phyloP scores from a whole-genome alignment of 768 basidiomycete species.

The Lactifluus rugatus region DNA sequence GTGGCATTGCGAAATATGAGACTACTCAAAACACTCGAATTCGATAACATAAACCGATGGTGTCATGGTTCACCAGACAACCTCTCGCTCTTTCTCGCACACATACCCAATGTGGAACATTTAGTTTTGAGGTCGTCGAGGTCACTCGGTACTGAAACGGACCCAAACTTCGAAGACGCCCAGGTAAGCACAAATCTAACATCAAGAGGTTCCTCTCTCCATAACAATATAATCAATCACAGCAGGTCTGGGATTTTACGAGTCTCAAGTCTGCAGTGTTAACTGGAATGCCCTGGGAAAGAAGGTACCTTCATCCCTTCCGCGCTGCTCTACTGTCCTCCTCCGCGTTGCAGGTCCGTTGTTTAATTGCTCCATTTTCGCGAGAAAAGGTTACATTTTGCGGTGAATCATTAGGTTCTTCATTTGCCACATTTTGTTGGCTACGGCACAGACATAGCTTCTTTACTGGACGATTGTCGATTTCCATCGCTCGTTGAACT shows the following conservation, averaged over 20 bases:
- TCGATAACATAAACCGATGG: slow-evolving; percentile 11
- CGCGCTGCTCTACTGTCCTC: slow-evolving; percentile 1
- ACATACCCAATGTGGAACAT: slow-evolving; percentile 12
- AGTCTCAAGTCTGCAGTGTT: slow-evolving; percentile 15
- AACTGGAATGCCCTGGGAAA: slow-evolving; percentile 15
- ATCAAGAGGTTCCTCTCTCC: neutral
- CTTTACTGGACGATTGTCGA: slow-evolving; percentile 9
- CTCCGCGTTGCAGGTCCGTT: slow-evolving; percentile 3
- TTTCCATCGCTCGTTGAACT: slow-evolving; percentile 10
- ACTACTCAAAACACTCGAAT: slow-evolving; percentile 11
- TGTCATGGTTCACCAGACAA: slow-evolving; percentile 8
- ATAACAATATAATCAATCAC: neutral
- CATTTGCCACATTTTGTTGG: slow-evolving; percentile 16
- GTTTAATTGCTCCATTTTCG: neutral
- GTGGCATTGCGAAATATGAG: slow-evolving; percentile 11
- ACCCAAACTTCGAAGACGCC: neutral
- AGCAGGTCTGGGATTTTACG: slow-evolving; percentile 6
- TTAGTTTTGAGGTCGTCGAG: slow-evolving; percentile 11
- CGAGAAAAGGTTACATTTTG: neutral
- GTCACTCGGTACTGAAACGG: neutral
- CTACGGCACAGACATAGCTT: slow-evolving; percentile 6
- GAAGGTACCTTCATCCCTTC: slow-evolving; percentile 7
- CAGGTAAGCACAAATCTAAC: neutral
- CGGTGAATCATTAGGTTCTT: slow-evolving; percentile 1
- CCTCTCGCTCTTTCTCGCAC: slow-evolving; percentile 12